Conservation (phyloP, 202 grass and related monocot genomes). For the Zizania palustris region DNA sequence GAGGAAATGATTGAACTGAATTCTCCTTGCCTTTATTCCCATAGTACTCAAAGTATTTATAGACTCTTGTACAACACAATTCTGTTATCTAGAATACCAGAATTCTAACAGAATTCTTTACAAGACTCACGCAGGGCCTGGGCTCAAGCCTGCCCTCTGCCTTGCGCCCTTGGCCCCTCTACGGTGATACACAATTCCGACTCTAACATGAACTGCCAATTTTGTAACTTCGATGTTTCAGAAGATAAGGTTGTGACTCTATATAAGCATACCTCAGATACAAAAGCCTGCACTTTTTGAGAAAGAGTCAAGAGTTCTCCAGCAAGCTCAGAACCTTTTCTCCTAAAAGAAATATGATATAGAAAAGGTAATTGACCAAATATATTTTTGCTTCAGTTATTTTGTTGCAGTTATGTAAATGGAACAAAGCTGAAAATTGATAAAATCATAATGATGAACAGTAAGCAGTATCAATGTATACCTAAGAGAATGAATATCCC, state of each 20-base stretch:
- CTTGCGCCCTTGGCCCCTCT: too few relatives aligned
- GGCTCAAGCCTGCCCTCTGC: too few relatives aligned
- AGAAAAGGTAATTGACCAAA: constrained; percentile 3
- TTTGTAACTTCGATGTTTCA: constrained; percentile 20
- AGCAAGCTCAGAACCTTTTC: constrained; percentile 86
- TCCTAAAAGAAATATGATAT: constrained; percentile 50
- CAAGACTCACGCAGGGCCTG: too few relatives aligned
- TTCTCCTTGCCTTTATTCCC: too few relatives aligned
- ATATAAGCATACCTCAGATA: constrained; percentile 74
- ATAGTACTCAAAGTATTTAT: too few relatives aligned
- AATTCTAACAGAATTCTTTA: too few relatives aligned
- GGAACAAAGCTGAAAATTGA: constrained; percentile 26
- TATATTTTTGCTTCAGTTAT: constrained; percentile 28
- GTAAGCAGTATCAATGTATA: constrained; percentile 50
- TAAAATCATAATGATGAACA: constrained; percentile 19
- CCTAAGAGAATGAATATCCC: constrained; percentile 95
- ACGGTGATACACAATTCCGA: too few relatives aligned
- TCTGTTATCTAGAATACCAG: too few relatives aligned
- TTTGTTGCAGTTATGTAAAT: constrained; percentile 23
- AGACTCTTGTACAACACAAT: too few relatives aligned
- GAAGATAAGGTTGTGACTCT: constrained; percentile 8
- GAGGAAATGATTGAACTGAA: too few relatives aligned
- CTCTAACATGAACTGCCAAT: constrained; percentile 8
- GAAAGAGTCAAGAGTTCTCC: constrained; percentile 82
- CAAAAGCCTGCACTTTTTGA: constrained; percentile 81